A percentile compares a stretch with the other conserved stretches of the same genome.
These are phyloP conservation scores for Furcasterigmium furcatum DNA, from an alignment of 2,329 filamentous ascomycete genomes.

Conservation along the genomic window DNA sequence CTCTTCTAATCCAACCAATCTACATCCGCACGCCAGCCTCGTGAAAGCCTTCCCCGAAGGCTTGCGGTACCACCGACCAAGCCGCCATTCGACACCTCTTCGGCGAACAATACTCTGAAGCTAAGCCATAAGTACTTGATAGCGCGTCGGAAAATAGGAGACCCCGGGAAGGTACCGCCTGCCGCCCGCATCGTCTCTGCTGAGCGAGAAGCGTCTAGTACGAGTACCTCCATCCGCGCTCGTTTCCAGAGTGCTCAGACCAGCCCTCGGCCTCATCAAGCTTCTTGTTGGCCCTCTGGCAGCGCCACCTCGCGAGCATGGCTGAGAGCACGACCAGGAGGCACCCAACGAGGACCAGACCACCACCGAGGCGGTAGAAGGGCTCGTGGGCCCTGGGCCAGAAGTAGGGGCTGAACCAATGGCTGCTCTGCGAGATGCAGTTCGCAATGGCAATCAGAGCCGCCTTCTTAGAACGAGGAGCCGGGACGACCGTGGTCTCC, in stretches of 20 bases:
- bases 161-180: too few species aligned
- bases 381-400: conserved; percentile 20
- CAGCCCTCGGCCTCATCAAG: conserved; percentile 20
- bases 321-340: conserved; percentile 13
- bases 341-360: conserved; percentile 14
- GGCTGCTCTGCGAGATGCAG: conserved; percentile 29
- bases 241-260: conserved; percentile 13
- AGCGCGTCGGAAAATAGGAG: too few species aligned
- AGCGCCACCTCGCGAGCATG: conserved; percentile 14
- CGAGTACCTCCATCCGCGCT: conserved; percentile 16
- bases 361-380: conserved; percentile 19
- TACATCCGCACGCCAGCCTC: too few species aligned
- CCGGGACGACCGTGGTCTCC: conserved; percentile 34
- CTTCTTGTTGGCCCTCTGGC: conserved; percentile 17
- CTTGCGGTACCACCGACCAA: too few species aligned
- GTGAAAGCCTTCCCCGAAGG: too few species aligned
- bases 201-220: conserved; percentile 3
- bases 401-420: conserved; percentile 37
- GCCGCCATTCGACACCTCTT: too few species aligned
- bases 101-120: too few species aligned
- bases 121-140: too few species aligned
- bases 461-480: conserved; percentile 32
- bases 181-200: too few species aligned
- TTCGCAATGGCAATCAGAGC: conserved; percentile 37
- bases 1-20: too few species aligned